A percentile compares a stretch with the other conserved stretches of the same genome.
Conservation (phyloP, 179 eudicot genomes). For the Sideroxylon spinosum region DNA sequence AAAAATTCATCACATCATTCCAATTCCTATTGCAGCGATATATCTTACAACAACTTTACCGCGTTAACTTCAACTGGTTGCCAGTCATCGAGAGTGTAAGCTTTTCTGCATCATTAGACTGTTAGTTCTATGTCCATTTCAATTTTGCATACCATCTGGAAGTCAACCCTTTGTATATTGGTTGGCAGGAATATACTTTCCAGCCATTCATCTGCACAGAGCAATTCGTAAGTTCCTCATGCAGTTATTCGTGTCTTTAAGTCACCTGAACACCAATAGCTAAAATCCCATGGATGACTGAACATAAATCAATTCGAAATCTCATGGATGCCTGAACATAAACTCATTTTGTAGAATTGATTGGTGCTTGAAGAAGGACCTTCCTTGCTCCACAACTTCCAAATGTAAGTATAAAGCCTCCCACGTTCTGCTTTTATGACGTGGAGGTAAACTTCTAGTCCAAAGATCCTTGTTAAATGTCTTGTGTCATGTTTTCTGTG, state of each 20-base stretch:
- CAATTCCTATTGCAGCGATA: constrained; percentile 18
- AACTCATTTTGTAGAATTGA: constrained; percentile 26
- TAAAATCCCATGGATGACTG: neutral
- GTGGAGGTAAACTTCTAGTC: neutral
- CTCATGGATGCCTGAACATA: constrained; percentile 3
- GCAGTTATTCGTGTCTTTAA: neutral
- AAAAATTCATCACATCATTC: neutral
- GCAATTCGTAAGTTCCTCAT: constrained; percentile 38
- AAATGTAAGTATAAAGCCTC: constrained; percentile 36
- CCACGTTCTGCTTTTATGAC: neutral
- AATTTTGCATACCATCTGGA: neutral
- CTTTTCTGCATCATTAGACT: neutral
- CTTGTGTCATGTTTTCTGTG: too few species aligned
- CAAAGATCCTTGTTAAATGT: too few species aligned
- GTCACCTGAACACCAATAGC: neutral
- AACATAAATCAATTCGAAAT: neutral
- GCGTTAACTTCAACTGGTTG: neutral
- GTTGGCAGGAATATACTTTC: constrained; percentile 58
- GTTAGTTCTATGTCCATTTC: neutral
- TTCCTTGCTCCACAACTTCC: constrained; percentile 45
- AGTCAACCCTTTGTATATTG: constrained; percentile 5
- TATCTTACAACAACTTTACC: constrained; percentile 23
- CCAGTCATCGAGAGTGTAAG: constrained; percentile 19
- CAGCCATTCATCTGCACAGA: constrained; percentile 42
- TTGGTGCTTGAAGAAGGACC: constrained; percentile 65